Base-by-base conservation (phyloP, 2,329 filamentous ascomycete species). In the Colletotrichum sp. region DNA sequence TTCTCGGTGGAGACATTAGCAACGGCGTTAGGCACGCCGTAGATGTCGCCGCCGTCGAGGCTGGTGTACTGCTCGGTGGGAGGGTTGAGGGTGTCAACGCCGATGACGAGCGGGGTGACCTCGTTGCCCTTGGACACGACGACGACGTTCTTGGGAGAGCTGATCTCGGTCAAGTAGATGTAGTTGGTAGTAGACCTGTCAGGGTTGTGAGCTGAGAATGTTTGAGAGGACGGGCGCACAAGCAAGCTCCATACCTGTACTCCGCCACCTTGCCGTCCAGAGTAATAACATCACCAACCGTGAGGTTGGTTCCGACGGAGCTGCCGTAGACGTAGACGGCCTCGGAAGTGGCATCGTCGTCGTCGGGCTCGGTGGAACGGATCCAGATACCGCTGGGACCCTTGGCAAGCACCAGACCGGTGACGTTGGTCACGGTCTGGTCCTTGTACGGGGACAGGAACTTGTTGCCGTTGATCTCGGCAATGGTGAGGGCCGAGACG, bases 1-100 rank as follows among this genome's bases (percentile, higher is more conserved):
- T 95, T 94, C 38, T 81, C 85, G 7, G 82, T 84, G 3, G 92
- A 93, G 52, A 95, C 80, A 77, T 88, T 87, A 76, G 85, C 89
- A 52, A 85, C 85, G 75, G 91, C 93, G 80, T 93, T 94, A 13
- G 93, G 93, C 6, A 93, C 84, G 2, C 84, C 89, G 76, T 94
- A 94, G 48, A 94, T 85, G 81, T 92, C 90, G 13, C 92, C 92
- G n/a, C 86, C 85, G 77, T 95, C 93, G 3, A 95, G 86, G 52
- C 87, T 86, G 28, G 89, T 91, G 84, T 88, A 94, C 73, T 91
- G 86, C 82, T 89, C 86, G 0, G 89, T 93, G 0, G 93, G 93
- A 7, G 93, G 93, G 7, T 83, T 85, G 5, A 84, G 78, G 0
- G 89, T 90, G 73, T 91, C 87, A 67, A 88, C 85, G 74, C 93